Conservation (phyloP, 495 filamentous ascomycete species). For the Podospora appendiculata region DNA sequence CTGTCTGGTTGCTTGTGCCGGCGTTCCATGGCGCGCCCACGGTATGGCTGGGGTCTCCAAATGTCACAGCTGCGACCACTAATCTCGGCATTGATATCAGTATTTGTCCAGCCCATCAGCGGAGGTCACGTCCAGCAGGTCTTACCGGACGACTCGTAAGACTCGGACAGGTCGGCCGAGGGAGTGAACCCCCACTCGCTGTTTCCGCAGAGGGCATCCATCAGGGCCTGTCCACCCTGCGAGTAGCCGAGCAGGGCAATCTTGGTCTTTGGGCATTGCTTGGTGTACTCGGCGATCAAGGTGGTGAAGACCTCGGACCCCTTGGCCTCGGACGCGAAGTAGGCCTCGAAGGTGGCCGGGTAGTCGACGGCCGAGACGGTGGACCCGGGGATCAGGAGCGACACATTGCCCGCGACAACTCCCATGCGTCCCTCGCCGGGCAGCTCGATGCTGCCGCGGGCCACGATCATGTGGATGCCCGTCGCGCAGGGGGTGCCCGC, state of each 20-base stretch:
- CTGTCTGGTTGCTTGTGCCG: slow-evolving; percentile 2
- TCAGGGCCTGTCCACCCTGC: slow-evolving; percentile 10
- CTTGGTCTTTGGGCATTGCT: slow-evolving; percentile 46
- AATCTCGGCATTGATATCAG: slow-evolving; percentile 1
- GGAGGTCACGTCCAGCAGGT: neutral
- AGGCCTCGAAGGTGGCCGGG: slow-evolving; percentile 31
- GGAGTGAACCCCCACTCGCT: neutral
- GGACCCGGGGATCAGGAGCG: slow-evolving; percentile 13
- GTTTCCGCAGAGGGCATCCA: slow-evolving; percentile 4
- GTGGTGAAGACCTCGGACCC: slow-evolving; percentile 35
- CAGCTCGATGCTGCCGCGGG: slow-evolving; percentile 14
- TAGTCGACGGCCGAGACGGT: slow-evolving; percentile 15
- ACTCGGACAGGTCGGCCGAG: neutral
- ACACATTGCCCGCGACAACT: slow-evolving; percentile 12
- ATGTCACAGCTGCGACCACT: neutral
- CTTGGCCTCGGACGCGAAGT: slow-evolving; percentile 42
- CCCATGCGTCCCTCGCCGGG: slow-evolving; percentile 17
- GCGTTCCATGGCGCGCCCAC: neutral
- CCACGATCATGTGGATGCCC: slow-evolving; percentile 20
- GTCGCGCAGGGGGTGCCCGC: neutral
- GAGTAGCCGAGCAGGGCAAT: slow-evolving; percentile 41
- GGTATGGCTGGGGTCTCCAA: slow-evolving; percentile 4
- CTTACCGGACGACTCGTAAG: neutral
- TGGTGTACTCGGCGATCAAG: slow-evolving; percentile 47
- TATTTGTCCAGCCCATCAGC: slow-evolving; percentile 7